Percentiles rank a stretch among this genome's conserved stretches.
These are phyloP conservation scores for Anthostomella pinea DNA, from an alignment of 2,329 filamentous ascomycete genomes.

Conservation along the genomic window DNA sequence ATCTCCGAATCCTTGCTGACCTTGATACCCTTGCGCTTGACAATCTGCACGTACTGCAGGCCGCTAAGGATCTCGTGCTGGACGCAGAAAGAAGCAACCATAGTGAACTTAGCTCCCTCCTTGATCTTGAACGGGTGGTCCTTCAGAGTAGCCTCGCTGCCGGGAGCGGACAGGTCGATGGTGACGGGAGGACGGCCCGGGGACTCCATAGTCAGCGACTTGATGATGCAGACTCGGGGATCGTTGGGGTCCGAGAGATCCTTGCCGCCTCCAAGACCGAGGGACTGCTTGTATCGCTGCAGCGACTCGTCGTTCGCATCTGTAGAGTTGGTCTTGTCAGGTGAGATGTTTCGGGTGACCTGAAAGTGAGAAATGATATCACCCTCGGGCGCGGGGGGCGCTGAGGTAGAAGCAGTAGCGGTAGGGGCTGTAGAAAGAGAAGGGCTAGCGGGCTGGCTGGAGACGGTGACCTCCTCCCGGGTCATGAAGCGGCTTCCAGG, in stretches of 20 bases:
- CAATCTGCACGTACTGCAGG: slow-evolving; percentile 91
- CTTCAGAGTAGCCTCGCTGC: slow-evolving; percentile 75
- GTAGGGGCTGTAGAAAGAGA: background rate
- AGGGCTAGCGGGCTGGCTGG: too few relatives aligned
- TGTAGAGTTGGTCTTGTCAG: slow-evolving; percentile 30
- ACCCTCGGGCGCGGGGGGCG: background rate
- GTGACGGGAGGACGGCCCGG: slow-evolving; percentile 79
- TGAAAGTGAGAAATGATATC: slow-evolving; percentile 6
- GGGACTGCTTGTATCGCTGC: slow-evolving; percentile 94
- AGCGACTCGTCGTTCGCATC: slow-evolving; percentile 83
- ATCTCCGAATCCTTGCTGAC: slow-evolving; percentile 96
- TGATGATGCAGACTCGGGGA: slow-evolving; percentile 87
- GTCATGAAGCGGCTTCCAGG: slow-evolving; percentile 17
- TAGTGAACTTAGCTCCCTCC: slow-evolving; percentile 89
- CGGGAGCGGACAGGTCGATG: slow-evolving; percentile 77
- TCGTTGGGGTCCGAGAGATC: slow-evolving; percentile 76
- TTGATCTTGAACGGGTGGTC: slow-evolving; percentile 96
- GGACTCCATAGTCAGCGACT: slow-evolving; percentile 83
- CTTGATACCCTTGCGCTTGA: slow-evolving; percentile 83
- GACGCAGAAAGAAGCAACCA: slow-evolving; percentile 92
- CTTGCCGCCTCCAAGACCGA: slow-evolving; percentile 76
- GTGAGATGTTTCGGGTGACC: slow-evolving; percentile 3
- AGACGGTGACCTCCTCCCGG: slow-evolving; percentile 3
- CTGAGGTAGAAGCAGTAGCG: background rate
- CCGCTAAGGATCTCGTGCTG: slow-evolving; percentile 96